Base-by-base conservation (phyloP, 768 basidiomycete species). In the Melanogaster broomeanus region DNA sequence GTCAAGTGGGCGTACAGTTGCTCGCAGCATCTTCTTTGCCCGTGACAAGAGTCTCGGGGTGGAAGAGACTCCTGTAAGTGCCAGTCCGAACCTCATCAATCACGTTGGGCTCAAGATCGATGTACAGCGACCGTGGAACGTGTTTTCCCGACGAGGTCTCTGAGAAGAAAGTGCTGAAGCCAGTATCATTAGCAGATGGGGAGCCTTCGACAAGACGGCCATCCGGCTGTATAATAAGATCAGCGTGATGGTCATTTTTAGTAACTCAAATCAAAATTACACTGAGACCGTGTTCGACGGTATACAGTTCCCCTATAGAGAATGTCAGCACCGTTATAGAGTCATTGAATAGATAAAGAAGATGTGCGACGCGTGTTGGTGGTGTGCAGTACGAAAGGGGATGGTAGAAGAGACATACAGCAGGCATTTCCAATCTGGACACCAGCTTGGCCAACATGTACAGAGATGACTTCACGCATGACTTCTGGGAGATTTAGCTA, bases 11-110 rank as follows among this genome's bases (percentile, higher is more conserved):
- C 78, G 61, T 73, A 95, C 95, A 99, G 77, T 99, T 99, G 81
- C 94, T 98, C 55, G 97, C 97, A 51, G 97, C 97, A 70, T 99
- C 97, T 77, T 99, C 97, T 77, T 98, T 99, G 61, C 97, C 97
- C 50, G 90, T 93, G 63, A 99, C 83, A 71, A 99, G 84, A 52
- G 97, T 95, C 82, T 98, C 97, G 11, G 97, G 97, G 76, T 99
- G 97, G 85, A 99, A 99, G 51, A 99, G 88, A 71, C 87, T 88
- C 74, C 92, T 84, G 84, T 98, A 99, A 38, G 88, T 85, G 57
- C 97, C 97, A 57, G 82, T 95, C 72, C 91, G 87, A 64, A 99
- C 94, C 74, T 97, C 94, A 67, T 98, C 96, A 66, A 98, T 92
- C 68, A 94, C 96, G 70, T 93, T 94, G 53, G 96, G 96, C 74